A percentile compares a stretch with the other conserved stretches of the same genome.
Evolutionary conservation across 1,284 basidiomycete species (phyloP).

Genomic region (Uromyces viciae-fabae): DNA sequence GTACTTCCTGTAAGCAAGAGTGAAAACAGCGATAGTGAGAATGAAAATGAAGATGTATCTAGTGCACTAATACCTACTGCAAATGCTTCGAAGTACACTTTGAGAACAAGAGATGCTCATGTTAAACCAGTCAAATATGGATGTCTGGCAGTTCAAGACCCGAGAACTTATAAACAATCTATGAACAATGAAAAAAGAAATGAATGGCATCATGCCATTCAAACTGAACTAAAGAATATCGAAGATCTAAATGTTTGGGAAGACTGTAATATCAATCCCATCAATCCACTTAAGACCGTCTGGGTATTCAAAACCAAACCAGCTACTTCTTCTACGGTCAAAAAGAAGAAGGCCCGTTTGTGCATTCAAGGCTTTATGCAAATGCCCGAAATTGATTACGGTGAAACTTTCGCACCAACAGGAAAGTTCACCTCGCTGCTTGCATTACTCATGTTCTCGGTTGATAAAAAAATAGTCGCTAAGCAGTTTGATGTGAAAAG

Average conservation of each 20-base stretch:
- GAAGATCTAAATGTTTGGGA: background rate
- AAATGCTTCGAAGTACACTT: too few relatives aligned
- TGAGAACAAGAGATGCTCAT: too few relatives aligned
- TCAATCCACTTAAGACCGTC: slow-evolving; percentile 48
- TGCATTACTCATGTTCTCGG: slow-evolving; percentile 56
- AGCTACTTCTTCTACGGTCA: slow-evolving; percentile 48
- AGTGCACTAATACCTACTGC: too few relatives aligned
- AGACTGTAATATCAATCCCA: background rate
- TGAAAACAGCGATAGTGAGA: too few relatives aligned
- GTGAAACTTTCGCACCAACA: slow-evolving; percentile 49
- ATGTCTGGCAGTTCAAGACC: background rate
- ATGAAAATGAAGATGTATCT: too few relatives aligned
- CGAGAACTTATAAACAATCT: background rate
- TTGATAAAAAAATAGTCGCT: slow-evolving; percentile 53
- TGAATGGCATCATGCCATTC: background rate
- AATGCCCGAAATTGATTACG: slow-evolving; percentile 57
- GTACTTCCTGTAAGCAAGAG: too few relatives aligned
- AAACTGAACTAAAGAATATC: background rate
- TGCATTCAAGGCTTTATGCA: slow-evolving; percentile 59
- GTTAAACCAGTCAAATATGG: background rate
- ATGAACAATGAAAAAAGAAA: background rate
- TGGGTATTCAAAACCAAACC: slow-evolving; percentile 57
- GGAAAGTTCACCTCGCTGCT: slow-evolving; percentile 55
- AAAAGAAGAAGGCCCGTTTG: slow-evolving; percentile 56
- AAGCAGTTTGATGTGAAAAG: slow-evolving; percentile 58